Percentiles rank a stretch among this genome's conserved stretches.
phyloP scores from a whole-genome alignment of 2,329 filamentous ascomycete genomes.

The Aspergillus sp. region DNA sequence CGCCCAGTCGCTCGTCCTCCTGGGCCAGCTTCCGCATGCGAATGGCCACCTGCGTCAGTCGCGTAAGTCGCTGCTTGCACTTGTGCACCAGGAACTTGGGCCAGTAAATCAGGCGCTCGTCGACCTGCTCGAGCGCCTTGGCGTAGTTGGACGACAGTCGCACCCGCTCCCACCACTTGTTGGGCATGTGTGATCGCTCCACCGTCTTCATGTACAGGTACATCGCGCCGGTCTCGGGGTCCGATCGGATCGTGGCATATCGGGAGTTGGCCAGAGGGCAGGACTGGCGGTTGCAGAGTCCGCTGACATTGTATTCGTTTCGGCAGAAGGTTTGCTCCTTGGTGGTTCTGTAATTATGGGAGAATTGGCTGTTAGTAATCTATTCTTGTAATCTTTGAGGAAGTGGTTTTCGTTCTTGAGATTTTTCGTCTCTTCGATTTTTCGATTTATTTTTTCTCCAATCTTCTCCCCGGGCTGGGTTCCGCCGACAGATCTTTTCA shows the following conservation, averaged over 20 bases:
- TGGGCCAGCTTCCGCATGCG: slow-evolving; percentile 72
- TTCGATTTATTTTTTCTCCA: neutral
- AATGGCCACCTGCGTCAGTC: slow-evolving; percentile 88
- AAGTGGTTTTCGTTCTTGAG: neutral
- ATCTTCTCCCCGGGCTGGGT: neutral
- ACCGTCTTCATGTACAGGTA: slow-evolving; percentile 98
- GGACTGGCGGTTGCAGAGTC: slow-evolving; percentile 81
- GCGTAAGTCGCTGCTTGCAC: slow-evolving; percentile 92
- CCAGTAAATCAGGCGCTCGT: slow-evolving; percentile 85
- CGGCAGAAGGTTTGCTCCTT: slow-evolving; percentile 92
- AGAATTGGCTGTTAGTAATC: slow-evolving; percentile 5
- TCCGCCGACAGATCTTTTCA: slow-evolving; percentile 1
- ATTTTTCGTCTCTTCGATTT: slow-evolving; percentile 4
- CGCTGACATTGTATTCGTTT: slow-evolving; percentile 86
- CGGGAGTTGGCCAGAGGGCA: slow-evolving; percentile 88
- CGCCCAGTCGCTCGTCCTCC: slow-evolving; percentile 85
- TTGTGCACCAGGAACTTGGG: slow-evolving; percentile 92
- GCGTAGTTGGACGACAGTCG: slow-evolving; percentile 87
- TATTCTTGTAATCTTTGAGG: too few relatives aligned
- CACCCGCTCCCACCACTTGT: slow-evolving; percentile 92
- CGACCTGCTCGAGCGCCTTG: slow-evolving; percentile 83
- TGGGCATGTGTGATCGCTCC: slow-evolving; percentile 82
- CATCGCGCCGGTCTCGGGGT: slow-evolving; percentile 75
- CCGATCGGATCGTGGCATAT: slow-evolving; percentile 86
- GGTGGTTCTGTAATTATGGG: slow-evolving; percentile 58